Evolutionary conservation across 2,329 filamentous ascomycete species (phyloP).

Genomic region (Alternaria panax): DNA sequence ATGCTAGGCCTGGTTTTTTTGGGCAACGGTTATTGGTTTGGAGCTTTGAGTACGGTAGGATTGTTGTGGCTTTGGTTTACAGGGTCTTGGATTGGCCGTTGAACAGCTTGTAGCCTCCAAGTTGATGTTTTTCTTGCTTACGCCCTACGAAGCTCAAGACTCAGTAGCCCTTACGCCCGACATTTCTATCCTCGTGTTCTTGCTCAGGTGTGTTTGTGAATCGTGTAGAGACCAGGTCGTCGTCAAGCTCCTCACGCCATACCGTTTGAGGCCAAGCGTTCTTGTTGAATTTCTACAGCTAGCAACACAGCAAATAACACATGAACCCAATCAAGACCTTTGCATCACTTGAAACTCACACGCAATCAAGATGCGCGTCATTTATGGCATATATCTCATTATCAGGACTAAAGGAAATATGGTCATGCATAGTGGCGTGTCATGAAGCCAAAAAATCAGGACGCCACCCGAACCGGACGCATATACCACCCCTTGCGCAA

Average conservation of each 20-base stretch:
- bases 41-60: too few relatives aligned
- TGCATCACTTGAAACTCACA: background rate
- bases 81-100: background rate
- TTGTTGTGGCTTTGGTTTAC: too few relatives aligned
- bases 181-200: too few relatives aligned
- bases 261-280: background rate
- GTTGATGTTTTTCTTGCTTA: background rate
- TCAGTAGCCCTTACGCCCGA: too few relatives aligned
- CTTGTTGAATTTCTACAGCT: background rate
- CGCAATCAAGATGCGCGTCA: background rate
- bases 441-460: background rate
- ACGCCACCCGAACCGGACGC: slow-evolving; percentile 7
- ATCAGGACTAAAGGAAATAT: background rate
- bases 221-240: background rate
- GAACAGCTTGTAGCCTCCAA: background rate
- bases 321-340: background rate
- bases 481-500: background rate
- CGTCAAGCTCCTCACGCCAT: background rate
- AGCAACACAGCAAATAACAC: background rate
- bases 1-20: too few relatives aligned
- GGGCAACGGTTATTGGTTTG: too few relatives aligned
- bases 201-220: too few relatives aligned
- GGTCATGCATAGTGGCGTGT: slow-evolving; percentile 1
- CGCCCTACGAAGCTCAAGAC: too few relatives aligned
- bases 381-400: slow-evolving; percentile 5